A percentile compares a stretch with the other conserved stretches of the same genome.
These are phyloP conservation scores for Helicostylum pulchrum DNA, from an alignment of 192 early-diverging fungal species.

Conservation along the genomic window DNA sequence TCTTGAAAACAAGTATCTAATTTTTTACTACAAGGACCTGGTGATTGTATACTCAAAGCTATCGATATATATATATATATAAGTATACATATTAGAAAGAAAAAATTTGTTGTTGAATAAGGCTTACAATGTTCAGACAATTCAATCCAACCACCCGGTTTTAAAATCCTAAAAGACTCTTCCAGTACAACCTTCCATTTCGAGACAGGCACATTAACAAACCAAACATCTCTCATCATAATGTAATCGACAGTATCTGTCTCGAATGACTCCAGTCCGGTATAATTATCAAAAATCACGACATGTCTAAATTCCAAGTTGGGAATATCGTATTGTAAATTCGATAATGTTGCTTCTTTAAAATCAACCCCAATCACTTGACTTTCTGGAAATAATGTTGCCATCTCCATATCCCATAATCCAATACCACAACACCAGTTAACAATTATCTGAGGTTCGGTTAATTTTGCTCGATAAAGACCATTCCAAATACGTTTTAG, in stretches of 20 bases:
- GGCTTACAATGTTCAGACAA: constrained; percentile 19
- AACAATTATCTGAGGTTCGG: constrained; percentile 19
- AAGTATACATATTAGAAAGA: background rate
- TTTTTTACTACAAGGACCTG: constrained; percentile 1
- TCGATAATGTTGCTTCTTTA: background rate
- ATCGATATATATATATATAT: background rate
- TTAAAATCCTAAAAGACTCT: constrained; percentile 25
- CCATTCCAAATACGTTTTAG: constrained; percentile 20
- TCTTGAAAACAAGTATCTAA: background rate
- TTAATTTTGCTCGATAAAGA: constrained; percentile 15
- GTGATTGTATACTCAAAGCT: constrained; percentile 1
- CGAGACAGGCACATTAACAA: constrained; percentile 3
- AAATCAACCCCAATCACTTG: constrained; percentile 20
- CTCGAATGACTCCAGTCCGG: constrained; percentile 13
- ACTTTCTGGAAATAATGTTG: constrained; percentile 22
- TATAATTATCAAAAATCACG: background rate
- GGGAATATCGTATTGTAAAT: background rate
- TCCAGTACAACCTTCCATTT: constrained; percentile 25
- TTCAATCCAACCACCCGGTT: constrained; percentile 31
- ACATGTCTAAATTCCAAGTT: constrained; percentile 16
- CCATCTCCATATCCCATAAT: constrained; percentile 31
- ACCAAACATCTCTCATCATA: constrained; percentile 20
- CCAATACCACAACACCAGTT: constrained; percentile 32
- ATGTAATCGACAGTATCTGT: constrained; percentile 18
- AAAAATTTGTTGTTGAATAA: no score